Percentiles rank a stretch among this genome's conserved stretches.
phyloP scores from a whole-genome alignment of 495 filamentous ascomycete species.

The Penicillium parvum region DNA sequence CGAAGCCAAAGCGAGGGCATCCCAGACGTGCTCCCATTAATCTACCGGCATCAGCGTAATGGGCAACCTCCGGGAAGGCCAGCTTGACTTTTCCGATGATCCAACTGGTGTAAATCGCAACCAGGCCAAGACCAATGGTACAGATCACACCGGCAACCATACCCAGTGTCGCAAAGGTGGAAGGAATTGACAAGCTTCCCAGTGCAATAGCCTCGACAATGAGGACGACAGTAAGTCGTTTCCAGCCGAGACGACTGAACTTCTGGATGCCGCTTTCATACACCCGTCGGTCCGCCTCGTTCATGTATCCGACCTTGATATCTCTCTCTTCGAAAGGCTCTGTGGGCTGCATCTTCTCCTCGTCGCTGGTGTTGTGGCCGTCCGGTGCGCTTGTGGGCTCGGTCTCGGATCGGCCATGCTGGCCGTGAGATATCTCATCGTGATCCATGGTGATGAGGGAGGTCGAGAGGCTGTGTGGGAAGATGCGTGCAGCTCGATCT shows the following conservation, averaged over 20 bases:
- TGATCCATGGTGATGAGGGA: not conserved
- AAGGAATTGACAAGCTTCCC: constrained; percentile 52
- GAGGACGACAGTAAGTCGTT: constrained; percentile 31
- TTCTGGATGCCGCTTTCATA: constrained; percentile 11
- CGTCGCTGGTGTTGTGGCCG: not conserved
- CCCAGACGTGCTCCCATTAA: constrained; percentile 19
- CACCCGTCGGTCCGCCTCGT: not conserved
- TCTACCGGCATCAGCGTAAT: constrained; percentile 58
- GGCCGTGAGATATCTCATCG: not conserved
- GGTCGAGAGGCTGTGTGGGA: no score
- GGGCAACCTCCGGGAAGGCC: constrained; percentile 55
- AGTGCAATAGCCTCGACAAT: constrained; percentile 60
- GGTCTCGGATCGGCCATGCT: not conserved
- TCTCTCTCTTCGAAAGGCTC: not conserved
- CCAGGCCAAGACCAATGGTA: constrained; percentile 51
- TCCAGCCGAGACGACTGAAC: constrained; percentile 25
- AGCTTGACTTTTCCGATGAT: constrained; percentile 64
- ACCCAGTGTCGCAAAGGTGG: constrained; percentile 51
- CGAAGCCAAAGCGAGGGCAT: constrained; percentile 48
- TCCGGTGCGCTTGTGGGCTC: not conserved
- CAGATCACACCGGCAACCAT: constrained; percentile 51
- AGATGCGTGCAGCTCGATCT: no score
- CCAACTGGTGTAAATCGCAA: constrained; percentile 65
- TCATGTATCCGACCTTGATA: not conserved
- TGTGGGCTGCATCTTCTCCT: not conserved